Percentiles rank a stretch among this genome's conserved stretches.
Conservation (phyloP, 495 filamentous ascomycete species). For the Sporormia fimetaria region DNA sequence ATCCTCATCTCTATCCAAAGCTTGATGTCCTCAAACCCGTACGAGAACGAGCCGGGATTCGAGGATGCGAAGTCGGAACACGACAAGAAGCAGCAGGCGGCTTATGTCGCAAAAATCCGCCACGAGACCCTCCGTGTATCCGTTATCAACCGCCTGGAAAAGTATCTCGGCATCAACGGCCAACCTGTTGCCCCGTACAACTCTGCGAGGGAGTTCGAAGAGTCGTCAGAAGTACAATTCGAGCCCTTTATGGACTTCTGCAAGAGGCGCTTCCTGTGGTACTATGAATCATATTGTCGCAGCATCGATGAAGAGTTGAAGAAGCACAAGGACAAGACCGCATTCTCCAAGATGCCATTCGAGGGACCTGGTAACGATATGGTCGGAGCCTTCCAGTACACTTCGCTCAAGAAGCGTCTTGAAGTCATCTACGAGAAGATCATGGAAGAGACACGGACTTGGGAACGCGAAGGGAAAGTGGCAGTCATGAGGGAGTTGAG, state of each 20-base stretch:
- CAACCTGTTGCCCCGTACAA: slow-evolving; percentile 36
- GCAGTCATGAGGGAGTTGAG: slow-evolving; percentile 55
- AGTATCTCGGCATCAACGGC: slow-evolving; percentile 57
- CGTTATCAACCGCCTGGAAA: slow-evolving; percentile 75
- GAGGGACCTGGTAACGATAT: slow-evolving; percentile 69
- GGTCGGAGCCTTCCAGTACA: slow-evolving; percentile 79
- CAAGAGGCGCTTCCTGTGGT: slow-evolving; percentile 93
- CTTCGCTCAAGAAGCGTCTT: slow-evolving; percentile 57
- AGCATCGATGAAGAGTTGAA: slow-evolving; percentile 53
- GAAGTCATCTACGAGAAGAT: slow-evolving; percentile 52
- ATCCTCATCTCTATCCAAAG: slow-evolving; percentile 93
- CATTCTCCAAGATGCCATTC: slow-evolving; percentile 74
- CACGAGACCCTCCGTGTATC: slow-evolving; percentile 85
- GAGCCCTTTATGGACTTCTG: slow-evolving; percentile 81
- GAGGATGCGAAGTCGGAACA: slow-evolving; percentile 56
- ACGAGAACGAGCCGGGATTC: slow-evolving; percentile 92
- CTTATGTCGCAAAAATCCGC: slow-evolving; percentile 88
- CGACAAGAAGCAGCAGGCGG: slow-evolving; percentile 62
- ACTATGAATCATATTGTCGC: slow-evolving; percentile 73
- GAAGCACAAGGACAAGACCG: slow-evolving; percentile 46
- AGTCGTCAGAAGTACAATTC: slow-evolving; percentile 45
- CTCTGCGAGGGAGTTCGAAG: slow-evolving; percentile 42
- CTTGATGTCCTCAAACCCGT: slow-evolving; percentile 85
- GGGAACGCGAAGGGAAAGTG: slow-evolving; percentile 56
- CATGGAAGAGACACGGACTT: slow-evolving; percentile 58